These are phyloP conservation scores for Cladophialophora psammophila DNA, from an alignment of 2,329 filamentous ascomycete species.

Conservation along the genomic window DNA sequence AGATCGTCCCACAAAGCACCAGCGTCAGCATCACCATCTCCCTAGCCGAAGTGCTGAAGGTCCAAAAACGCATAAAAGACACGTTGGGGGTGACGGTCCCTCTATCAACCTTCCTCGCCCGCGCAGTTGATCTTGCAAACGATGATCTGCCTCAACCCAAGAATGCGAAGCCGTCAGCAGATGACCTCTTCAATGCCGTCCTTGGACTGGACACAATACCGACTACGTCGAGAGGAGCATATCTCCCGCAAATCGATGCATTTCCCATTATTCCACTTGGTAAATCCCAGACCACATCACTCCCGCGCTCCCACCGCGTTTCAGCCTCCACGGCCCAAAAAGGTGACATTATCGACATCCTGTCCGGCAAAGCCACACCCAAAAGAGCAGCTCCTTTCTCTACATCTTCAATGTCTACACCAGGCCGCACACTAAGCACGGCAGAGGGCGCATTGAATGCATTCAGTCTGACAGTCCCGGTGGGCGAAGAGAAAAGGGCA, in stretches of 20 bases:
- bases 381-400: slow-evolving; percentile 37
- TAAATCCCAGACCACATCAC: slow-evolving; percentile 25
- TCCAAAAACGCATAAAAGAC: slow-evolving; percentile 79
- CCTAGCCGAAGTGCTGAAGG: slow-evolving; percentile 76
- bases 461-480: slow-evolving; percentile 81
- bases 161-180: slow-evolving; percentile 69
- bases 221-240: slow-evolving; percentile 66
- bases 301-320: slow-evolving; percentile 14
- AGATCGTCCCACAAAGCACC: slow-evolving; percentile 43
- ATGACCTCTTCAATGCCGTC: slow-evolving; percentile 89
- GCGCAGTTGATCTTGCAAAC: slow-evolving; percentile 87
- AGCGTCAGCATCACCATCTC: slow-evolving; percentile 72
- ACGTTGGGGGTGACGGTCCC: slow-evolving; percentile 82
- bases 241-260: slow-evolving; percentile 72
- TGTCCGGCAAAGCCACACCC: slow-evolving; percentile 61
- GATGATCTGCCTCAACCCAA: slow-evolving; percentile 77
- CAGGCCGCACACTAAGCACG: slow-evolving; percentile 49
- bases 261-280: slow-evolving; percentile 52
- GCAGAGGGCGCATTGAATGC: slow-evolving; percentile 70
- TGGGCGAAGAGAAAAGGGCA: slow-evolving; percentile 81
- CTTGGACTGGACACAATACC: slow-evolving; percentile 72
- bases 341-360: slow-evolving; percentile 82
- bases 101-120: slow-evolving; percentile 83
- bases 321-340: slow-evolving; percentile 51
- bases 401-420: not conserved